Percentiles rank a stretch among this genome's conserved stretches.
phyloP scores from a whole-genome alignment of 176 grass and related monocot species.

The Miscanthus lutarioriparius region DNA sequence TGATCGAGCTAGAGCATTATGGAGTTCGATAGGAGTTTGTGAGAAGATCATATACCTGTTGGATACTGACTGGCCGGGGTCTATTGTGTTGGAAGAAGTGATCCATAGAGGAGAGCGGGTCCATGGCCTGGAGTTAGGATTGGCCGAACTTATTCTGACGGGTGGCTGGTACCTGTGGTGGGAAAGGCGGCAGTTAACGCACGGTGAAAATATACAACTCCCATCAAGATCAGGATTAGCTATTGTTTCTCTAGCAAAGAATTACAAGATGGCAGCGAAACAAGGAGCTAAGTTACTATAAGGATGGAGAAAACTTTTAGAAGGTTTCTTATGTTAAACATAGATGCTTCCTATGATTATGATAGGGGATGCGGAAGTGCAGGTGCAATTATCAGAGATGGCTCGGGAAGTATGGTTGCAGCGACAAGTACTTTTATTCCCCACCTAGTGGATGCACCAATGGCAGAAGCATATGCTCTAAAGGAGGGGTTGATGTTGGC shows the following conservation, averaged over 20 bases:
- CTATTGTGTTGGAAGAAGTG: neutral
- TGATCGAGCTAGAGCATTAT: neutral
- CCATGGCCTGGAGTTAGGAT: rapidly evolving
- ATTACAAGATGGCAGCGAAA: neutral
- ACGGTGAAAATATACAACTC: neutral
- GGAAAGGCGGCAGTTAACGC: no score
- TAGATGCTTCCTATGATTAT: no score
- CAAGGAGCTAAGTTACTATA: neutral
- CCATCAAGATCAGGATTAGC: neutral
- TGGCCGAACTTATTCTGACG: no score
- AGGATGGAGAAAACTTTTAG: neutral
- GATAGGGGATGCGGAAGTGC: no score
- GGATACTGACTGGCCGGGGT: neutral
- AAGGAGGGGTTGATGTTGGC: no score
- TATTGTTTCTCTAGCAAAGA: neutral
- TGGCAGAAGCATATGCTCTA: no score
- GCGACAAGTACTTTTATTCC: no score
- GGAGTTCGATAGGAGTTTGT: neutral
- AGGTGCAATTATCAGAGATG: no score
- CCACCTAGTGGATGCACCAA: no score
- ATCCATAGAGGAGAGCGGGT: neutral
- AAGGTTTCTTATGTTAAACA: no score
- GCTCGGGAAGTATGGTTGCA: no score
- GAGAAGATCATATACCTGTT: rapidly evolving
- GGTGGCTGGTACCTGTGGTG: no score